Conservation (phyloP, 73 alveolate species). For the Durusdinium trenchii region DNA sequence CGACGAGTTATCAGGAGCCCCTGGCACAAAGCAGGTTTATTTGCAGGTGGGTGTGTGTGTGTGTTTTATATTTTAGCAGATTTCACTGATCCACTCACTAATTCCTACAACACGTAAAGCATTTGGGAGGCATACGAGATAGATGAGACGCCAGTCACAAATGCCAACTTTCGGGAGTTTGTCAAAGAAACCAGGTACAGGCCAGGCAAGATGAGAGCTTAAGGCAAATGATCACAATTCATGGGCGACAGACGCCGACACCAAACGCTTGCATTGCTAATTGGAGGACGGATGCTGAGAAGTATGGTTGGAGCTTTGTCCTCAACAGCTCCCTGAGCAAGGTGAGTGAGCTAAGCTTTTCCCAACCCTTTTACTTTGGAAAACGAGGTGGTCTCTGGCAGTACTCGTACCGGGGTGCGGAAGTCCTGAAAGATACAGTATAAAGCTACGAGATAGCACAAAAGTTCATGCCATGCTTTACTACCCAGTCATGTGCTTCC, state of each 20-base stretch:
- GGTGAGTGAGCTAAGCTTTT: too few species aligned
- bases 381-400: too few species aligned
- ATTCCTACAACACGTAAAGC: background rate
- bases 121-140: slow-evolving; percentile 24
- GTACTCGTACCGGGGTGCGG: too few species aligned
- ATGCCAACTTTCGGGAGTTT: slow-evolving; percentile 49
- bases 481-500: too few species aligned
- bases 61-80: background rate
- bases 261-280: background rate
- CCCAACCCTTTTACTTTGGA: too few species aligned
- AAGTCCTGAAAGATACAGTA: too few species aligned
- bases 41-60: slow-evolving; percentile 25
- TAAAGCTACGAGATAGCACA: too few species aligned
- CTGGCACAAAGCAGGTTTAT: slow-evolving; percentile 53
- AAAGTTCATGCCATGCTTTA: too few species aligned
- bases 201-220: background rate
- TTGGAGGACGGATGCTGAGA: slow-evolving; percentile 74
- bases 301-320: slow-evolving; percentile 81
- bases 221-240: too few species aligned
- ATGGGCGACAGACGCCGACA: too few species aligned
- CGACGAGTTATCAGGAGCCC: slow-evolving; percentile 74
- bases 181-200: slow-evolving; percentile 65
- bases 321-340: slow-evolving; percentile 81
- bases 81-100: background rate
- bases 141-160: slow-evolving; percentile 88